phyloP scores from a whole-genome alignment of 2,329 filamentous ascomycete genomes.

The Verticillium nonalfalfae region DNA sequence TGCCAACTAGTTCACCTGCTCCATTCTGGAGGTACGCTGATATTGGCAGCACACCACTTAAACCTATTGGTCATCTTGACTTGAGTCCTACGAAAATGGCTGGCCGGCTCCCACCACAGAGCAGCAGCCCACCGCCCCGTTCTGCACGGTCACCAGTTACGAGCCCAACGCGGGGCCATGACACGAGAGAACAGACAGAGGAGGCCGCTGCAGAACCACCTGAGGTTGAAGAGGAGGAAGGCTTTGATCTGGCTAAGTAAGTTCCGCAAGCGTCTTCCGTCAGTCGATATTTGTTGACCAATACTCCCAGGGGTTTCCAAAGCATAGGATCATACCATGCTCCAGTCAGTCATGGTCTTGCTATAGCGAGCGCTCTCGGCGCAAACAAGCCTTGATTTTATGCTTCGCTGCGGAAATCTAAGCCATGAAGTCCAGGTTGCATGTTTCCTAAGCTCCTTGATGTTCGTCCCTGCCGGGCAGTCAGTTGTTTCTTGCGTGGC shows the following conservation, averaged over 20 bases:
- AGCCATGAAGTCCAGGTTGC: background rate
- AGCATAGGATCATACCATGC: conserved; percentile 59
- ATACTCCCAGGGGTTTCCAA: conserved; percentile 49
- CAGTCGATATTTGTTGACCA: conserved; percentile 17
- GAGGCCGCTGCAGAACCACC: conserved; percentile 14
- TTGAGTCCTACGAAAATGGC: conserved; percentile 50
- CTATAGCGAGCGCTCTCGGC: conserved; percentile 22
- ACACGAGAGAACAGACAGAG: conserved; percentile 11
- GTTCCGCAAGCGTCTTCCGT: conserved; percentile 11
- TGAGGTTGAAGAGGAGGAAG: conserved; percentile 41
- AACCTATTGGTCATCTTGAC: conserved; percentile 42
- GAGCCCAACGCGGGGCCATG: conserved; percentile 36
- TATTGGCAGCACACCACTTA: conserved; percentile 65
- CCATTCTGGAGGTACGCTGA: conserved; percentile 87
- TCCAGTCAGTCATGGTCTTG: conserved; percentile 38
- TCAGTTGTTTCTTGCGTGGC: background rate
- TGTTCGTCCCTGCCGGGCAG: background rate
- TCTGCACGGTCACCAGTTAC: conserved; percentile 43
- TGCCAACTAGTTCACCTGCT: conserved; percentile 78
- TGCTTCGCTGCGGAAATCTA: background rate
- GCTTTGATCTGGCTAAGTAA: conserved; percentile 55
- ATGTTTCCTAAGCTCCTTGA: background rate
- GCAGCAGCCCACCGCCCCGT: conserved; percentile 51
- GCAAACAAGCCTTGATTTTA: background rate
- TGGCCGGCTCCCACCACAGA: conserved; percentile 36